Conservation (phyloP, 2,329 filamentous ascomycete genomes). For the Sporothrix humicola region DNA sequence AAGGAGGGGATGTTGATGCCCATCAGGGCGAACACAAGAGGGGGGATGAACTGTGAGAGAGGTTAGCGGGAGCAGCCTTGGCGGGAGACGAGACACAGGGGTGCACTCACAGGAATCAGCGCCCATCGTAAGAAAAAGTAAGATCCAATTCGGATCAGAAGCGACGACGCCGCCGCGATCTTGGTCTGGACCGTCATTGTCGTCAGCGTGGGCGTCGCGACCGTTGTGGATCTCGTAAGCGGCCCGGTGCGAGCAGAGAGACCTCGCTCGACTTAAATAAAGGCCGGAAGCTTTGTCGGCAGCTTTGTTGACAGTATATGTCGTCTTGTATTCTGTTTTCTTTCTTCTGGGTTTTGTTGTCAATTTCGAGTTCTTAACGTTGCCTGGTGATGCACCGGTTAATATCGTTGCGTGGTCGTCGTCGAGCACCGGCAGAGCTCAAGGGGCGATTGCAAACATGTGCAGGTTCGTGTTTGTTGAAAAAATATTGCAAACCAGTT, state of each 20-base stretch:
- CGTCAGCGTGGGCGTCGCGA: constrained; percentile 1
- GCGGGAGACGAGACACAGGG: too few species aligned
- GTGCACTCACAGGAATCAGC: too few species aligned
- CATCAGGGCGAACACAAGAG: constrained; percentile 63
- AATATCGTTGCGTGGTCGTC: constrained; percentile 13
- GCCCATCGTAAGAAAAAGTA: constrained; percentile 67
- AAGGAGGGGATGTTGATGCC: constrained; percentile 70
- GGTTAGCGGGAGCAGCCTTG: too few species aligned
- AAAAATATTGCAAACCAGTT: neutral
- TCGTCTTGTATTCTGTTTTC: neutral
- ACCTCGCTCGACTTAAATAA: neutral
- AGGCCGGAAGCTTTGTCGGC: neutral
- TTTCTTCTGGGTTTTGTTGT: neutral
- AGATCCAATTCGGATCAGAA: constrained; percentile 55
- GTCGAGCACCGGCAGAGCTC: neutral
- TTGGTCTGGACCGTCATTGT: constrained; percentile 45
- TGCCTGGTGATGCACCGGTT: constrained; percentile 24
- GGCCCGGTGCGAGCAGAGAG: constrained; percentile 6
- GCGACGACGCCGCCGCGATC: constrained; percentile 53
- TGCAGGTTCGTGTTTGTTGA: neutral
- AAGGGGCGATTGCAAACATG: neutral
- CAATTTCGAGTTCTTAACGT: neutral
- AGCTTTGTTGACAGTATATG: neutral
- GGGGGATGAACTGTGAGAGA: constrained; percentile 37
- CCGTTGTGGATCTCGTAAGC: neutral